Conservation (phyloP, 805 yeast species). For the Kazachstania taianensis region DNA sequence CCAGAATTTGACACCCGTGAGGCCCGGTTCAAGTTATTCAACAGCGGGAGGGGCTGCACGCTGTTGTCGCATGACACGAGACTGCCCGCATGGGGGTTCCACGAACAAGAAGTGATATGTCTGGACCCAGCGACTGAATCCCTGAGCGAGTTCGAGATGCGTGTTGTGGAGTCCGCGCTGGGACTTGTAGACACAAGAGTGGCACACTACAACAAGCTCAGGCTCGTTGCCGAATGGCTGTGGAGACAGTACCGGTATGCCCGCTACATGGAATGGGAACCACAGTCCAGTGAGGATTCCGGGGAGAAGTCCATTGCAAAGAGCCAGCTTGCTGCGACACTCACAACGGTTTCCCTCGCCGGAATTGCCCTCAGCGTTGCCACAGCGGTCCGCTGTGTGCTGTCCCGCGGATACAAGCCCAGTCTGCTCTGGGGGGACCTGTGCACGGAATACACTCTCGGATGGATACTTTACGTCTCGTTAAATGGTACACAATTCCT, state of each 20-base stretch:
- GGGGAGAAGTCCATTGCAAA: too few species aligned
- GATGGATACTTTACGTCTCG: too few species aligned
- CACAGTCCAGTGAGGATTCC: too few species aligned
- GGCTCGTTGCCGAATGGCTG: conserved; percentile 3
- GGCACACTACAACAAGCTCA: not conserved
- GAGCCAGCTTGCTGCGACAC: too few species aligned
- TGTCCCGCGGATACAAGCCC: too few species aligned
- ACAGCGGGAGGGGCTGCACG: conserved; percentile 56
- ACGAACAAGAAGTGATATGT: conserved; percentile 85
- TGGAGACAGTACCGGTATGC: conserved; percentile 14
- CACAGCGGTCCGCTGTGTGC: too few species aligned
- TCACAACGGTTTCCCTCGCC: too few species aligned
- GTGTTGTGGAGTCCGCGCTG: not conserved
- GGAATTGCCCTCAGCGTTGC: too few species aligned
- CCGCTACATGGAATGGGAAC: conserved; percentile 9
- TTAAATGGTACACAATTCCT: too few species aligned
- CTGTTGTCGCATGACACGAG: conserved; percentile 62
- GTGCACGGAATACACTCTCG: too few species aligned
- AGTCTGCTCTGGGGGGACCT: too few species aligned
- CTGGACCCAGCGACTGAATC: conserved; percentile 47
- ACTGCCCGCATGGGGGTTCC: conserved; percentile 73
- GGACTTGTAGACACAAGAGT: not conserved
- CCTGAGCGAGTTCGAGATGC: conserved; percentile 5
- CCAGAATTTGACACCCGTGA: conserved; percentile 51
- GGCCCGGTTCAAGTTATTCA: conserved; percentile 47